Percentiles rank a stretch among this genome's conserved stretches.
phyloP scores from a whole-genome alignment of 2,329 filamentous ascomycete species.

The Canariomyces notabilis region DNA sequence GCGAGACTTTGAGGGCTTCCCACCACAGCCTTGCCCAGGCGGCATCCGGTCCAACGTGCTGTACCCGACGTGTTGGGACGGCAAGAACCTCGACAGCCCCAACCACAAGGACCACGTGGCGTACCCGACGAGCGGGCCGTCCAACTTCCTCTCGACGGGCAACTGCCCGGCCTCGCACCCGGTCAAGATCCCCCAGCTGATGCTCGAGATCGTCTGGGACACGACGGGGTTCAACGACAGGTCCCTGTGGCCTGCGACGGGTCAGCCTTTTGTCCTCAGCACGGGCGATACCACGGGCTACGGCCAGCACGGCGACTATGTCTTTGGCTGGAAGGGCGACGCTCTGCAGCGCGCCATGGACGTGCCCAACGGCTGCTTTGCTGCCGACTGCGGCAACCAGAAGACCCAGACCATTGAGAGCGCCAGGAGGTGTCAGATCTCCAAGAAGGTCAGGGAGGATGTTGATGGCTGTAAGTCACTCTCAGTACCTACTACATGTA shows the following conservation, averaged over 20 bases:
- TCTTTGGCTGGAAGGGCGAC: constrained; percentile 36
- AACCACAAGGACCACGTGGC: constrained; percentile 42
- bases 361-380: constrained; percentile 39
- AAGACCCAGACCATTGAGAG: constrained; percentile 31
- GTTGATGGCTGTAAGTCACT: constrained; percentile 35
- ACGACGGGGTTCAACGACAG: constrained; percentile 36
- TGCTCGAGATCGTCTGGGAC: constrained; percentile 46
- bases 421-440: constrained; percentile 29
- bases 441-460: constrained; percentile 30
- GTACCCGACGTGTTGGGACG: constrained; percentile 49
- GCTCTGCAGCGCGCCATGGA: constrained; percentile 36
- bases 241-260: constrained; percentile 35
- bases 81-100: constrained; percentile 42
- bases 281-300: constrained; percentile 37
- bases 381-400: constrained; percentile 32
- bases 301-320: constrained; percentile 40
- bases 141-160: constrained; percentile 37
- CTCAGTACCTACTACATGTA: no score
- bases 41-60: constrained; percentile 42
- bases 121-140: constrained; percentile 36
- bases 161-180: constrained; percentile 36
- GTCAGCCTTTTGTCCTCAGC: constrained; percentile 33
- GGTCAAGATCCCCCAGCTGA: constrained; percentile 41
- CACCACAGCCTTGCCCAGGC: constrained; percentile 34
- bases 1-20: constrained; percentile 36